These are phyloP conservation scores for Starmera stellimalicola DNA, from an alignment of 1,139 yeast genomes.

Conservation along the genomic window DNA sequence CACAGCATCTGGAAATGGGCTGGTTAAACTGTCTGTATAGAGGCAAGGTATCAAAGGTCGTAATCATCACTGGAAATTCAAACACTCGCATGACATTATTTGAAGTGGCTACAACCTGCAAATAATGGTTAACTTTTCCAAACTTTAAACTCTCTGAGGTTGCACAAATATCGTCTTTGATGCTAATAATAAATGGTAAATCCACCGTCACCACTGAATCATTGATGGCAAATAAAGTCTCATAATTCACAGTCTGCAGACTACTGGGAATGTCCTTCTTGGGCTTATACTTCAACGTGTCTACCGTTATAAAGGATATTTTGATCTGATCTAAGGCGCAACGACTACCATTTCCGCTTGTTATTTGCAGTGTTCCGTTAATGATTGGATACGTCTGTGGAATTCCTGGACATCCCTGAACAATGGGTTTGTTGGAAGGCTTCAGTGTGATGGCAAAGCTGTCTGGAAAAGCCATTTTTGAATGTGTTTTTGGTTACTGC, in stretches of 20 bases:
- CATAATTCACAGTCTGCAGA: slow-evolving; percentile 23
- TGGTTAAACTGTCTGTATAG: slow-evolving; percentile 45
- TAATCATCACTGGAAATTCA: slow-evolving; percentile 38
- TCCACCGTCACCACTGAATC: slow-evolving; percentile 40
- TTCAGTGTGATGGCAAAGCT: slow-evolving; percentile 22
- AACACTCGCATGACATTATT: slow-evolving; percentile 7
- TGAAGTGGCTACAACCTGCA: slow-evolving; percentile 9
- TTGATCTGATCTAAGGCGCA: slow-evolving; percentile 31
- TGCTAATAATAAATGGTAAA: slow-evolving; percentile 47
- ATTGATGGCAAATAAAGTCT: slow-evolving; percentile 27
- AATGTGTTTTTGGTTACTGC: too few species aligned
- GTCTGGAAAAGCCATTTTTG: too few species aligned
- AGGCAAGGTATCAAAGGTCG: slow-evolving; percentile 43
- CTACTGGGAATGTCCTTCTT: slow-evolving; percentile 28
- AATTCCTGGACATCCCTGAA: slow-evolving; percentile 57
- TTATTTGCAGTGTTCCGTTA: slow-evolving; percentile 33
- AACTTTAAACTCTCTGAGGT: slow-evolving; percentile 25
- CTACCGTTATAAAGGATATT: slow-evolving; percentile 30
- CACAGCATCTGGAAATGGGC: slow-evolving; percentile 31
- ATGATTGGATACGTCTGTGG: slow-evolving; percentile 45
- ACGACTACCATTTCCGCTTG: slow-evolving; percentile 32
- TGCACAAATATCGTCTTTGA: slow-evolving; percentile 45
- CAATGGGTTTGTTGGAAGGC: slow-evolving; percentile 38
- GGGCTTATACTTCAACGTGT: slow-evolving; percentile 34
- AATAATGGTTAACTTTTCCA: slow-evolving; percentile 15